Evolutionary conservation across 306 rosid species (phyloP).

Genomic region (Sophora flavescens): DNA sequence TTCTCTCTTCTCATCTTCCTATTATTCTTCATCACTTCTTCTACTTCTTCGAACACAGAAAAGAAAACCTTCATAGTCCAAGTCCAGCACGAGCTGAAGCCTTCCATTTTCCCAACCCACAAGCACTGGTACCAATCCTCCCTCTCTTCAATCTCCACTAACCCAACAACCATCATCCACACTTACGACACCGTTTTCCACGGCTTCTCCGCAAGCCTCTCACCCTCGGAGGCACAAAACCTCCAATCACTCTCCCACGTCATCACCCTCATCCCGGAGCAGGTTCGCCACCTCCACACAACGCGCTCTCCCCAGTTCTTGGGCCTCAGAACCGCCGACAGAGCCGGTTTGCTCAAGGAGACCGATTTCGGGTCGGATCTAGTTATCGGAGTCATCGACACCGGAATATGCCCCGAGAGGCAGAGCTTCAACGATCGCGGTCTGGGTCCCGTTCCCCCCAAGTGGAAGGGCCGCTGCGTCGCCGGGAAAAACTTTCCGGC

Average conservation of each 20-base stretch:
- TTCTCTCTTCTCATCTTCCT: not conserved
- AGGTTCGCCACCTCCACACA: slow-evolving; percentile 71
- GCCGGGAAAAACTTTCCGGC: slow-evolving; percentile 55
- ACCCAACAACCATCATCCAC: slow-evolving; percentile 49
- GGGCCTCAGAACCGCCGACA: slow-evolving; percentile 71
- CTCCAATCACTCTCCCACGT: slow-evolving; percentile 64
- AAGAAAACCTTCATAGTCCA: slow-evolving; percentile 71
- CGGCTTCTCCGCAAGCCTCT: slow-evolving; percentile 84
- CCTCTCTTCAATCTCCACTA: slow-evolving; percentile 49
- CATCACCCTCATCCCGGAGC: slow-evolving; percentile 71
- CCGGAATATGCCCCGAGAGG: slow-evolving; percentile 84
- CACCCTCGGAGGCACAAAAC: slow-evolving; percentile 52
- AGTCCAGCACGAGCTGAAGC: slow-evolving; percentile 67
- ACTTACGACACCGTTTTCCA: slow-evolving; percentile 69
- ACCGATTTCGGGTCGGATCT: slow-evolving; percentile 91
- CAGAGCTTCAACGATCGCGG: slow-evolving; percentile 79
- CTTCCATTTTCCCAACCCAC: slow-evolving; percentile 81
- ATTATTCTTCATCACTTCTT: not conserved
- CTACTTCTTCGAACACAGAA: slow-evolving; percentile 27
- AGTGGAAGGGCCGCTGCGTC: slow-evolving; percentile 81
- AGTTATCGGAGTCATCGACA: slow-evolving; percentile 86
- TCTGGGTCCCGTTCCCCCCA: slow-evolving; percentile 70
- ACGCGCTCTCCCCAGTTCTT: slow-evolving; percentile 89
- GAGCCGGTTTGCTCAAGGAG: slow-evolving; percentile 73
- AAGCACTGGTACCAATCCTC: slow-evolving; percentile 78